Percentiles rank a stretch among this genome's conserved stretches.
Evolutionary conservation across 1,284 basidiomycete genomes (phyloP).

Genomic region (Cutaneotrichosporon cutaneum): DNA sequence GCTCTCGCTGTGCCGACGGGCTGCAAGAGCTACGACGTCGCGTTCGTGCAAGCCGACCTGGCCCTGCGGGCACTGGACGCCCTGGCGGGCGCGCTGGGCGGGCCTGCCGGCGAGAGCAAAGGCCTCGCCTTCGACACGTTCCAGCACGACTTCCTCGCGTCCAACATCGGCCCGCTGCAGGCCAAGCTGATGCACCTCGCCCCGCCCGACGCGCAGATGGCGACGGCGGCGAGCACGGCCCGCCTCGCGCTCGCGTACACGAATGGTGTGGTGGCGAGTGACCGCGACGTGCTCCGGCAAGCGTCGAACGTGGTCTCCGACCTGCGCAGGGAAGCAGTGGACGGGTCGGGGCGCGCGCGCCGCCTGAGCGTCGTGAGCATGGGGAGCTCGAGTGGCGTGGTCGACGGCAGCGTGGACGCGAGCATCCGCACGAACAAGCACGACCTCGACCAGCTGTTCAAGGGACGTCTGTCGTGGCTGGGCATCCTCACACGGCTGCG

Average conservation of each 20-base stretch:
- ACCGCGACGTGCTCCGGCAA: constrained; percentile 27
- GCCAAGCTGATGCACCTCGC: constrained; percentile 16
- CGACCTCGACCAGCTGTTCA: constrained; percentile 60
- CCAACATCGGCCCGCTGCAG: constrained; percentile 40
- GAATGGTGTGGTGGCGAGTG: constrained; percentile 26
- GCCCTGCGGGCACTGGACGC: constrained; percentile 39
- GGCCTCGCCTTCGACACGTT: constrained; percentile 37
- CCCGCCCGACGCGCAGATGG: constrained; percentile 24
- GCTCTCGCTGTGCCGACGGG: constrained; percentile 5
- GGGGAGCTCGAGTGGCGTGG: constrained; percentile 45
- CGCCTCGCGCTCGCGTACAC: constrained; percentile 32
- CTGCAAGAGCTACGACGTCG: constrained; percentile 18
- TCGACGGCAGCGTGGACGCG: constrained; percentile 56
- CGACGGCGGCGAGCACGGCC: constrained; percentile 27
- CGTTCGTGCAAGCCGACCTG: constrained; percentile 38
- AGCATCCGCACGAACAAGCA: constrained; percentile 58
- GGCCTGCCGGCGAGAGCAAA: constrained; percentile 11
- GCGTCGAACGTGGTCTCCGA: constrained; percentile 26
- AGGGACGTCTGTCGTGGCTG: constrained; percentile 63
- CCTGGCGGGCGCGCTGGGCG: constrained; percentile 28
- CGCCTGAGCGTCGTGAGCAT: constrained; percentile 36
- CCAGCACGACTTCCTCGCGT: constrained; percentile 41
- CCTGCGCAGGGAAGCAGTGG: constrained; percentile 23
- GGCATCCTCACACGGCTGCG: constrained; percentile 59
- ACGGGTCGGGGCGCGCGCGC: constrained; percentile 33